Percentiles rank a stretch among this genome's conserved stretches.
Conservation (phyloP, 2,329 filamentous ascomycete genomes). For the Aspergillus ruber region DNA sequence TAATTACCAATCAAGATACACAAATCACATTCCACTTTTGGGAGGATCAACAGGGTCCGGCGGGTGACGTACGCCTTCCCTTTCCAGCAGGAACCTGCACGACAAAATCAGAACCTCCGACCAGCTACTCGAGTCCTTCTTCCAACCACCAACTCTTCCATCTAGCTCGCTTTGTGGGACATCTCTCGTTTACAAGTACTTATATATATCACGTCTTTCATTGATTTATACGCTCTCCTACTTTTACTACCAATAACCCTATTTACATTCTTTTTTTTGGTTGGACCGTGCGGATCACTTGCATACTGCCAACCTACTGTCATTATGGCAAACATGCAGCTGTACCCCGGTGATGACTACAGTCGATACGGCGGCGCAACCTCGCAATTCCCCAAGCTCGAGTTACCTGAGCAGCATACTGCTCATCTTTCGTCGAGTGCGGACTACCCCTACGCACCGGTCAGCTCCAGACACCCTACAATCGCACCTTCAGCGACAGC, state of each 20-base stretch:
- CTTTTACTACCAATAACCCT: too few relatives aligned
- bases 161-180: too few relatives aligned
- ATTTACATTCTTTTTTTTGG: background rate
- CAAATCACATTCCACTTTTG: background rate
- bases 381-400: slow-evolving; percentile 12
- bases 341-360: slow-evolving; percentile 11
- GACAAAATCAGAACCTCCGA: too few relatives aligned
- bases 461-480: too few relatives aligned
- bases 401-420: background rate
- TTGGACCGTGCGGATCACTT: slow-evolving; percentile 4
- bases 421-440: background rate
- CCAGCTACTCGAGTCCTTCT: too few relatives aligned
- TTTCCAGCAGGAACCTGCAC: background rate
- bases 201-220: background rate
- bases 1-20: background rate
- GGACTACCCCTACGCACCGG: background rate
- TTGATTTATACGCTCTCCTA: background rate
- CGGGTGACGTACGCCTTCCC: background rate
- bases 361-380: slow-evolving; percentile 16
- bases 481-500: background rate
- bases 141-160: too few relatives aligned
- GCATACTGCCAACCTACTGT: background rate
- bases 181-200: too few relatives aligned
- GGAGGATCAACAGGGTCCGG: background rate
- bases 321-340: slow-evolving; percentile 9